A percentile compares a stretch with the other conserved stretches of the same genome.
phyloP scores from a whole-genome alignment of 352 stramenopile species.

The Pythium monospermum region DNA sequence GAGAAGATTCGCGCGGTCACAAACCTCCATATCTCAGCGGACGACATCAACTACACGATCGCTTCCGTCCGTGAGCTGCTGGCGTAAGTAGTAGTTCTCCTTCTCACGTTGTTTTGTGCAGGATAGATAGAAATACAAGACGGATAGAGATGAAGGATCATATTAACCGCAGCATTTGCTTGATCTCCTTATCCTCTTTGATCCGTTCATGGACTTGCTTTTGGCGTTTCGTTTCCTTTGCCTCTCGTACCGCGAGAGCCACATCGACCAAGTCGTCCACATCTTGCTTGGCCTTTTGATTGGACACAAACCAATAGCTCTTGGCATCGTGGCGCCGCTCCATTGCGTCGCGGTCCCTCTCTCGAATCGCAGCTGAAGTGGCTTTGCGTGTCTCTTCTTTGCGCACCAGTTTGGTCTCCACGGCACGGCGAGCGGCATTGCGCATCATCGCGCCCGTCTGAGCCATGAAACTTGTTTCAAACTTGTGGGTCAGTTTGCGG shows the following conservation, averaged over 20 bases:
- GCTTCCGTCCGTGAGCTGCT: constrained; percentile 51
- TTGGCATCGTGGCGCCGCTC: constrained; percentile 51
- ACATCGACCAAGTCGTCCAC: constrained; percentile 18
- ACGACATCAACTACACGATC: constrained; percentile 65
- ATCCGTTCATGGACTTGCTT: constrained; percentile 33
- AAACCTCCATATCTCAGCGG: constrained; percentile 62
- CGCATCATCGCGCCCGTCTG: constrained; percentile 69
- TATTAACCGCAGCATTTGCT: constrained; percentile 52
- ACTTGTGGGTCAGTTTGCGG: constrained; percentile 40
- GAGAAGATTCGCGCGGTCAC: constrained; percentile 65
- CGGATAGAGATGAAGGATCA: constrained; percentile 25
- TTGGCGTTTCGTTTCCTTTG: constrained; percentile 17
- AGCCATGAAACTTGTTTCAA: constrained; percentile 47
- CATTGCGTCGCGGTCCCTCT: constrained; percentile 32
- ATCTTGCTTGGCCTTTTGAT: constrained; percentile 40
- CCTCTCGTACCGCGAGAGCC: constrained; percentile 6
- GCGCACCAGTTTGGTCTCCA: constrained; percentile 29
- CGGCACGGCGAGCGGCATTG: constrained; percentile 34
- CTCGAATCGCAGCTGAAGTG: constrained; percentile 18
- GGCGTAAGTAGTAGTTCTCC: constrained; percentile 17
- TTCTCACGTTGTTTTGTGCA: not conserved
- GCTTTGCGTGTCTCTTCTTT: constrained; percentile 30
- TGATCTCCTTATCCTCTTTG: constrained; percentile 67
- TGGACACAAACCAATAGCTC: constrained; percentile 61
- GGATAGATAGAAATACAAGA: too few species aligned